phyloP scores from a whole-genome alignment of 2,329 filamentous ascomycete genomes.

The Tolypocladium pustulatum region DNA sequence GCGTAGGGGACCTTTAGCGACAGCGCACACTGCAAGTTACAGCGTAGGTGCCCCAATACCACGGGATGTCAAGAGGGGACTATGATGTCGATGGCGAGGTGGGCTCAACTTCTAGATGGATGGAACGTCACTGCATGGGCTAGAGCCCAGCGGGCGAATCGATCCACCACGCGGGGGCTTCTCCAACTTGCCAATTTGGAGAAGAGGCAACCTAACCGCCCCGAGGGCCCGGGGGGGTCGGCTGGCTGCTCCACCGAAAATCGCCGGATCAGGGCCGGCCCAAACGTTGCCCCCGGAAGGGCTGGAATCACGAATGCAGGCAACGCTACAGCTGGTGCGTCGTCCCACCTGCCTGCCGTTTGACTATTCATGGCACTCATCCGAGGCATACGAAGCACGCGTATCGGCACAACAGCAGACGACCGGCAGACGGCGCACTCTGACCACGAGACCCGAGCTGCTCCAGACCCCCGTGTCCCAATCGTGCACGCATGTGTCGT shows the following conservation, averaged over 20 bases:
- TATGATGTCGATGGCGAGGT: not conserved
- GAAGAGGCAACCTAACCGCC: not conserved
- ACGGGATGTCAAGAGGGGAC: not conserved
- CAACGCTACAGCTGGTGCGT: not conserved
- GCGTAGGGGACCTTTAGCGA: not conserved
- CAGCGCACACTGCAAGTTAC: not conserved
- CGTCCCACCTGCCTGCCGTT: not conserved
- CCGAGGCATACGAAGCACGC: not conserved
- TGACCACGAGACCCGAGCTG: too few relatives aligned
- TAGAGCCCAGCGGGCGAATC: not conserved
- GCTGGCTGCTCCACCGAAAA: not conserved
- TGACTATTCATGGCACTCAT: not conserved
- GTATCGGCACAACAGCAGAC: not conserved
- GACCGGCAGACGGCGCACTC: not conserved
- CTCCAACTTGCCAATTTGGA: not conserved
- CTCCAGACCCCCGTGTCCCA: not conserved
- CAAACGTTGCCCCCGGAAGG: conserved; percentile 1
- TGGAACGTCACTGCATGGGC: conserved; percentile 13
- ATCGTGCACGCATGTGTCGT: not conserved
- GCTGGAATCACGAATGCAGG: not conserved
- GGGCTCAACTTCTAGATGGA: conserved; percentile 5
- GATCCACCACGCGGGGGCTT: not conserved
- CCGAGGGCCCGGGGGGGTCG: not conserved
- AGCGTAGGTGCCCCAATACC: too few relatives aligned
- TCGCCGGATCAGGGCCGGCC: conserved; percentile 1